phyloP scores from a whole-genome alignment of 2,329 filamentous ascomycete species.

The Lecanicillium sp. region DNA sequence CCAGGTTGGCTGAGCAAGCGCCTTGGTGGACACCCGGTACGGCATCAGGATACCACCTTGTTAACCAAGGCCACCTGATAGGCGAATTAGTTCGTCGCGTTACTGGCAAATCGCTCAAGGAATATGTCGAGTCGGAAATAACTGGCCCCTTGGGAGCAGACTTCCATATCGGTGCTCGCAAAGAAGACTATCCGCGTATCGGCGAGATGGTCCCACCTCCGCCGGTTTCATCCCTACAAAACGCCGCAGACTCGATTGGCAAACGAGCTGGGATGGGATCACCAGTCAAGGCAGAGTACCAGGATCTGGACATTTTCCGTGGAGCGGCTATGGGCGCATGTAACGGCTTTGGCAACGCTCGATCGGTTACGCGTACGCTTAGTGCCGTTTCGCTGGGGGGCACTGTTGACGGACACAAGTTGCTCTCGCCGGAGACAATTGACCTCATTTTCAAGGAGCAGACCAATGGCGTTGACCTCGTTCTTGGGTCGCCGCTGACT shows the following conservation, averaged over 20 bases:
- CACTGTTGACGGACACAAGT: conserved; percentile 14
- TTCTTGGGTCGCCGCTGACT: conserved; percentile 21
- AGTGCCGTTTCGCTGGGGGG: conserved; percentile 18
- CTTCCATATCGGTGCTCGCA: conserved; percentile 33
- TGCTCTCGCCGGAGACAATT: conserved; percentile 32
- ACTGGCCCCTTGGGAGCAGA: conserved; percentile 33
- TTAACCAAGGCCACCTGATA: conserved; percentile 31
- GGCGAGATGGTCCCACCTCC: conserved; percentile 21
- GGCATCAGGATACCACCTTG: conserved; percentile 31
- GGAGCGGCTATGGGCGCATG: conserved; percentile 29
- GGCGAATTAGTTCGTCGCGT: conserved; percentile 33
- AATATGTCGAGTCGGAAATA: conserved; percentile 30
- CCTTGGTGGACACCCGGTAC: conserved; percentile 37
- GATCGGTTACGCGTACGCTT: conserved; percentile 30
- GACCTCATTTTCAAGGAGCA: conserved; percentile 37
- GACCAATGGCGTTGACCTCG: conserved; percentile 29
- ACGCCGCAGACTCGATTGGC: conserved; percentile 17
- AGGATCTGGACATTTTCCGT: conserved; percentile 23
- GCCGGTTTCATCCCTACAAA: conserved; percentile 10
- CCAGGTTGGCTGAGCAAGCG: conserved; percentile 28
- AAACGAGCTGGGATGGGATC: conserved; percentile 20
- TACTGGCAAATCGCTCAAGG: conserved; percentile 28
- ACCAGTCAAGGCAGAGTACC: conserved; percentile 11
- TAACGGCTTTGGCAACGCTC: conserved; percentile 38
- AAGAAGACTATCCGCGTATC: conserved; percentile 32